Evolutionary conservation across 805 yeast genomes (phyloP).

Genomic region (Metschnikowia borealis): DNA sequence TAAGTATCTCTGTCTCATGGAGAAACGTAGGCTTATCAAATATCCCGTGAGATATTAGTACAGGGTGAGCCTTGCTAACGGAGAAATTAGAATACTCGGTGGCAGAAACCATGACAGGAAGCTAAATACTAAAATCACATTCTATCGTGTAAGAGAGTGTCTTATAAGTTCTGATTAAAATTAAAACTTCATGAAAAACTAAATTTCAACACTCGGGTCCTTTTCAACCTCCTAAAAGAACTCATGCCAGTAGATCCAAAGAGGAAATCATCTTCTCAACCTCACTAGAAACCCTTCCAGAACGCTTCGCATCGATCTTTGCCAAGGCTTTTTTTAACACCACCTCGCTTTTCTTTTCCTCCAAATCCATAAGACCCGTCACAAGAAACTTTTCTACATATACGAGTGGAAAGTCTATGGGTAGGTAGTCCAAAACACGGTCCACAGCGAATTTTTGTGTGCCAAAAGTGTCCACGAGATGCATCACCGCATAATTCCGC

Average conservation of each 20-base stretch:
- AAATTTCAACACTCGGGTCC: no score
- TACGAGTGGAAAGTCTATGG: conserved; percentile 28
- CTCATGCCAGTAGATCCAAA: not conserved
- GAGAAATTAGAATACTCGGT: no score
- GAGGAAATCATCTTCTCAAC: conserved; percentile 9
- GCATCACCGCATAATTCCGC: conserved; percentile 22
- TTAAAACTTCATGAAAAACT: no score
- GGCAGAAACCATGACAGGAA: no score
- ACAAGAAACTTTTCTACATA: conserved; percentile 27
- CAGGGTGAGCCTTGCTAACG: no score
- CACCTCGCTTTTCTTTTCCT: conserved; percentile 16
- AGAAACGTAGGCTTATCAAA: no score
- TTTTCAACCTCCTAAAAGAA: no score
- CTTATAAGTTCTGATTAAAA: no score
- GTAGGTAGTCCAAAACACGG: conserved; percentile 29
- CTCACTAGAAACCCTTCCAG: conserved; percentile 21
- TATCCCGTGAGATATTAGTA: no score
- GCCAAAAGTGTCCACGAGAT: conserved; percentile 27
- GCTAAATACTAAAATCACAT: no score
- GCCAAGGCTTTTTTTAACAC: conserved; percentile 26
- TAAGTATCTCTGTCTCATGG: no score
- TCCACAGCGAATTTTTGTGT: conserved; percentile 16
- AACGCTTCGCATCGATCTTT: conserved; percentile 26
- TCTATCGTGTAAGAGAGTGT: no score
- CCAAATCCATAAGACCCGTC: conserved; percentile 19